Percentiles rank a stretch among this genome's conserved stretches.
Evolutionary conservation across 352 stramenopile genomes (phyloP).

Genomic region (Plasmopara halstedii): DNA sequence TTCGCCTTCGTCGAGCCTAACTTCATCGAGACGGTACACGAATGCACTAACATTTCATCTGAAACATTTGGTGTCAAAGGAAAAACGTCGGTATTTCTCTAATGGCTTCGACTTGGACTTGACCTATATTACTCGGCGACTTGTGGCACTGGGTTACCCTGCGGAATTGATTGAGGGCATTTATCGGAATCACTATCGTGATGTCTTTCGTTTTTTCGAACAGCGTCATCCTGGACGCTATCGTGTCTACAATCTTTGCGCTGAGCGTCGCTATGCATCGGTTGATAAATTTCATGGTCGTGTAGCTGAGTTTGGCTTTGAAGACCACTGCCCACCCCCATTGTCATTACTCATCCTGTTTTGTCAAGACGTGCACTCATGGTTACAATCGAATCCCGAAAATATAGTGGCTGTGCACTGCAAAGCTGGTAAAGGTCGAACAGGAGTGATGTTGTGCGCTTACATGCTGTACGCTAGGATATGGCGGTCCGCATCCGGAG

Average conservation of each 20-base stretch:
- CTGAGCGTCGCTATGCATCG: conserved; percentile 73
- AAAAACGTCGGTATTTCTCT: conserved; percentile 81
- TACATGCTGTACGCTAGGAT: conserved; percentile 64
- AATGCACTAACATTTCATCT: conserved; percentile 36
- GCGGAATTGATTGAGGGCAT: conserved; percentile 79
- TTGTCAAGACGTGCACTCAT: conserved; percentile 52
- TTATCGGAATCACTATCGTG: conserved; percentile 87
- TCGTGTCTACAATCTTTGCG: conserved; percentile 90
- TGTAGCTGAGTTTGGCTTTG: conserved; percentile 73
- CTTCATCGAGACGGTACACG: conserved; percentile 12
- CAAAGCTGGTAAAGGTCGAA: conserved; percentile 88
- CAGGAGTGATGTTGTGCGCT: conserved; percentile 82
- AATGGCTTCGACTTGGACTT: conserved; percentile 90
- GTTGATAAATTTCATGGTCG: conserved; percentile 67
- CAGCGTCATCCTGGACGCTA: conserved; percentile 68
- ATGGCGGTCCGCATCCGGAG: conserved; percentile 49
- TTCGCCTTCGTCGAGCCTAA: conserved; percentile 16
- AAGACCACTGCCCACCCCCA: conserved; percentile 82
- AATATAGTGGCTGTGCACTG: conserved; percentile 88
- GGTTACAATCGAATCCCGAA: conserved; percentile 41
- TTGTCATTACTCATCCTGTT: conserved; percentile 67
- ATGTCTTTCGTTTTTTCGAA: conserved; percentile 88
- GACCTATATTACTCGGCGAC: conserved; percentile 81
- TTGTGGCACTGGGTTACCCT: conserved; percentile 88
- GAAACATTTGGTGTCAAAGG: conserved; percentile 86